Base-by-base conservation (phyloP, 805 yeast genomes). In the Spathaspora gorwiae region DNA sequence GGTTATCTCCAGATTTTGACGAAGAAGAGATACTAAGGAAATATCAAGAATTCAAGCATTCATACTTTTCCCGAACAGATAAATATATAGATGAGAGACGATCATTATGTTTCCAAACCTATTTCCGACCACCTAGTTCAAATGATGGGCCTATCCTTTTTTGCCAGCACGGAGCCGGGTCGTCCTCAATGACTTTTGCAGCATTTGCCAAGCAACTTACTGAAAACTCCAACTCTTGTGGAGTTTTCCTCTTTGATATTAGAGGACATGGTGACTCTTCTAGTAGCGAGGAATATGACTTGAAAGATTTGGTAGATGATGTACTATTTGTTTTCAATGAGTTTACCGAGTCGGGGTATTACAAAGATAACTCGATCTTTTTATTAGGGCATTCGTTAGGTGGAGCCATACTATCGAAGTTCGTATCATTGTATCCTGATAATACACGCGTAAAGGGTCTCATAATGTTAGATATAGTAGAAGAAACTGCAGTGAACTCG, bases 141-240 rank as follows among this genome's bases (percentile, higher is more conserved):
- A 48, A 54, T 1, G 54, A 57, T 0, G 59, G 70, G 0, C 89
- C 95, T 0, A 54, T 89, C 1, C 81, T 87, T 53, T 66, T 94
- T 1, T 81, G 83, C 53, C 94, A 88, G 52, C 99, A 94, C 62
- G 99, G 99, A 2, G 97, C 97, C 1, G 99, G 98, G 0, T 90
- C 97, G 0, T 79, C 87, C 1, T 89, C 85, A 0, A 67, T 87
- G 65, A 75, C 97, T 1, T 94, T 87, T 67, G 86, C 87, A 0
- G 59, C 68, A 26, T 54, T 88, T 24, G 63, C 78, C 1, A 54
- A 53, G 7, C 11, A 56, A 55, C 24, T 59, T 27, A 35, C 34
- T 8, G 39, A 11, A 8, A 19, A 56, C 64, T 49, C 60, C 40
- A 36, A 54, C 37, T 39, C 86, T 5, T 14, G 44, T 6, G 96